Conservation (phyloP, 2,329 filamentous ascomycete species). For the Botrytis galanthina region DNA sequence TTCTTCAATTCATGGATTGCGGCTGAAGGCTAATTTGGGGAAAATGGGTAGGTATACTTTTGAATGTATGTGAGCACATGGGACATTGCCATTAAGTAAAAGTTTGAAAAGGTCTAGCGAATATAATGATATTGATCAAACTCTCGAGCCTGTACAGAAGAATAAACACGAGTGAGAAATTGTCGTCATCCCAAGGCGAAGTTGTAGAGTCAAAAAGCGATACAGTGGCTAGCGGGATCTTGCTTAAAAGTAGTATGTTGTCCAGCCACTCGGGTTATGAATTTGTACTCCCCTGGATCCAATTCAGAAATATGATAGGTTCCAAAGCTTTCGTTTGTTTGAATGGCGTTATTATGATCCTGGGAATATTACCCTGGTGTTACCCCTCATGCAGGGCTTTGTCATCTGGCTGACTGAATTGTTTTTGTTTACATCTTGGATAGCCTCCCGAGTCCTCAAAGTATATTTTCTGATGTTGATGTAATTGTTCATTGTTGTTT, state of each 20-base stretch:
- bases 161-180: neutral
- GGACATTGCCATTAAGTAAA: neutral
- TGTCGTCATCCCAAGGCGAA: neutral
- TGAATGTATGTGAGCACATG: neutral
- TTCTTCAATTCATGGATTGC: neutral
- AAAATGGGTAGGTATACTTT: neutral
- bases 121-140: neutral
- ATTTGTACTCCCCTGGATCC: neutral
- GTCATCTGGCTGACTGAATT: constrained; percentile 6
- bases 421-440: constrained; percentile 13
- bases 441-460: neutral
- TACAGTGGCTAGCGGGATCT: neutral
- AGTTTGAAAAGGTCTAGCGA: neutral
- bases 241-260: neutral
- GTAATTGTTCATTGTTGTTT: neutral
- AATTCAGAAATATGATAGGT: neutral
- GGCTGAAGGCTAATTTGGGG: neutral
- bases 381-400: constrained; percentile 7
- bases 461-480: neutral
- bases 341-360: neutral
- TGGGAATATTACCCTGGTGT: neutral
- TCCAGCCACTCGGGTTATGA: neutral
- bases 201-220: neutral
- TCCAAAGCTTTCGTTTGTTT: neutral
- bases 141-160: neutral